Evolutionary conservation across 2,329 filamentous ascomycete species (phyloP), one percentile per base, ranked within the genome.

Genomic region (Pestalotiopsis sp.): DNA sequence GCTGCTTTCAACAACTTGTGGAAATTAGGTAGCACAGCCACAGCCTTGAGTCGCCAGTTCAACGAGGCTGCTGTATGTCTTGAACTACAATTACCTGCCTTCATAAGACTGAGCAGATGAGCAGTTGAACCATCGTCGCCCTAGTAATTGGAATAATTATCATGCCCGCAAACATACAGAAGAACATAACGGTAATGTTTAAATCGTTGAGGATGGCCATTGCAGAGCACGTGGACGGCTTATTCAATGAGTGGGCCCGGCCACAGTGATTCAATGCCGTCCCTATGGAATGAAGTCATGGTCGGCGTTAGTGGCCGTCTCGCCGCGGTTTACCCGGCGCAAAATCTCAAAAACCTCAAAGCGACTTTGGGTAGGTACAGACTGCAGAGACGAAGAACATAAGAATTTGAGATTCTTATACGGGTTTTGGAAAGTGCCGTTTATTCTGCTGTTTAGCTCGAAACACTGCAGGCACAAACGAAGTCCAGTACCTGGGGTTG

Each of bases 251-350:
- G 31, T 36, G 31, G 31, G 31, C 31, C 7, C 31, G 31, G 31
- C 61, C 61, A 64, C 39, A 64, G 49, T 31, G 61, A 45, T 49
- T 38, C 61, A 49, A 12, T 12, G 13, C n/a, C 27, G 12, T 13
- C n/a, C 41, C 7, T 25, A 11, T 20, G 61, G 20, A 9, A 66
- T 66, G 63, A 66, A 66, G 63, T 66, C 63, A 57, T 66, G 63
- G 63, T 31, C 63, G 13, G 23, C 57, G 57, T 17, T 52, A 45
- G 13, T 23, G 39, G 27, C 9, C 23, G 14, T 49, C 45, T 52
- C 25, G 45, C 63, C 63, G 63, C 49, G 9, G 63, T 66, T 66
- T 66, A 66, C 9, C 63, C 63, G 63, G 63, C 63, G 49, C 49
- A 57, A 66, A 36, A 66, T 58, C 63, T 66, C 36, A 36, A n/a